Evolutionary conservation across 495 filamentous ascomycete species (phyloP).

Genomic region (Cercophora scortea): DNA sequence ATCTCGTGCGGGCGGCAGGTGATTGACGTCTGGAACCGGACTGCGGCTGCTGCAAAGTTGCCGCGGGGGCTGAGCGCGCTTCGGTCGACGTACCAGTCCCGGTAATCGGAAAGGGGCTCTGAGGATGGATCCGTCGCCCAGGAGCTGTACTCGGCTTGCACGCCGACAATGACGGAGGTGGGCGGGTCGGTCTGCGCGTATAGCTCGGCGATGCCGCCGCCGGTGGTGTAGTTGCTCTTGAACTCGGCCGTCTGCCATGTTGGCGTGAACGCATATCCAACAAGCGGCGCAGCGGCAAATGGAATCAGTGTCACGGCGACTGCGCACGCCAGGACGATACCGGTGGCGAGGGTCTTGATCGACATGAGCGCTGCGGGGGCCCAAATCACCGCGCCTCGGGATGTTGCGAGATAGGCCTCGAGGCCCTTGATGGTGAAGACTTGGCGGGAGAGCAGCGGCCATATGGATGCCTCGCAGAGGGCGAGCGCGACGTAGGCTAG

Average conservation of each 20-base stretch:
- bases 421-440: conserved; percentile 16
- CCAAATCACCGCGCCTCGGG: conserved; percentile 13
- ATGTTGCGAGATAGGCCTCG: conserved; percentile 17
- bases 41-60: conserved; percentile 14
- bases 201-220: conserved; percentile 16
- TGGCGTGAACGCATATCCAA: conserved; percentile 20
- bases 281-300: conserved; percentile 12
- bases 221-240: conserved; percentile 14
- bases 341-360: conserved; percentile 9
- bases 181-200: conserved; percentile 21
- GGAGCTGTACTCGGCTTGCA: conserved; percentile 14
- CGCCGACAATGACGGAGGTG: conserved; percentile 14
- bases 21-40: conserved; percentile 14
- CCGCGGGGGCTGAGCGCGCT: conserved; percentile 10
- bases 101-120: conserved; percentile 18
- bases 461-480: conserved; percentile 17
- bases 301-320: conserved; percentile 14
- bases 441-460: conserved; percentile 19
- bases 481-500: conserved; percentile 13
- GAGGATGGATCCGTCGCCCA: conserved; percentile 17
- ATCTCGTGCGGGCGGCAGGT: conserved; percentile 11
- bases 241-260: conserved; percentile 2
- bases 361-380: conserved; percentile 10
- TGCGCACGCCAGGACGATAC: conserved; percentile 6
- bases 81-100: conserved; percentile 24